phyloP scores from a whole-genome alignment of 208 protist genomes.

The Leishmania turanica region DNA sequence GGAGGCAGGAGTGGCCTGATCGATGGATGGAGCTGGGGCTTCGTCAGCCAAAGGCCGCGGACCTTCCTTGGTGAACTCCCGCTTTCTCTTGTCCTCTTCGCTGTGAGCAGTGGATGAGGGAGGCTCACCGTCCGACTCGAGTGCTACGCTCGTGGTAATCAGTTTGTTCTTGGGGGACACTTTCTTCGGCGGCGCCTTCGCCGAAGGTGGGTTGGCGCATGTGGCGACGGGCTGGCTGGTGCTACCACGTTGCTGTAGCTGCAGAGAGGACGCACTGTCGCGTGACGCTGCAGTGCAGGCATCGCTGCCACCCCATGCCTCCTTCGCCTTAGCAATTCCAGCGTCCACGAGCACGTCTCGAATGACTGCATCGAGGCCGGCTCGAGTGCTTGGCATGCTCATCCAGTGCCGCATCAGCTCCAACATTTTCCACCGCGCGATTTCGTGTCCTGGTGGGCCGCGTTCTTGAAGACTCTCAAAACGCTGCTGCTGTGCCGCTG shows the following conservation, averaged over 20 bases:
- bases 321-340: constrained; percentile 29
- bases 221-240: neutral
- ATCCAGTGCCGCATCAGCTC: constrained; percentile 79
- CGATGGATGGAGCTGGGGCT: neutral
- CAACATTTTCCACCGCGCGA: constrained; percentile 57
- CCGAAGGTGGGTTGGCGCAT: constrained; percentile 14
- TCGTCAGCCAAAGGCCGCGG: neutral
- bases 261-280: neutral
- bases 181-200: constrained; percentile 3
- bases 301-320: constrained; percentile 30
- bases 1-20: neutral
- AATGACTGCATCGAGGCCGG: constrained; percentile 46
- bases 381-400: constrained; percentile 38
- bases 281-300: neutral
- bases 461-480: constrained; percentile 34
- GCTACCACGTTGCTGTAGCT: neutral
- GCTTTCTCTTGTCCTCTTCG: neutral
- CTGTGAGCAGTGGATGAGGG: neutral
- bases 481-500: constrained; percentile 24
- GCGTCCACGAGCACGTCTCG: constrained; percentile 37
- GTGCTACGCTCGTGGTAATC: constrained; percentile 3
- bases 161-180: constrained; percentile 30
- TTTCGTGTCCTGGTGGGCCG: constrained; percentile 33
- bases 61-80: neutral
- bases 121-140: neutral